Base-by-base conservation (phyloP, 2,329 filamentous ascomycete species). In the Corynespora cassiicola region DNA sequence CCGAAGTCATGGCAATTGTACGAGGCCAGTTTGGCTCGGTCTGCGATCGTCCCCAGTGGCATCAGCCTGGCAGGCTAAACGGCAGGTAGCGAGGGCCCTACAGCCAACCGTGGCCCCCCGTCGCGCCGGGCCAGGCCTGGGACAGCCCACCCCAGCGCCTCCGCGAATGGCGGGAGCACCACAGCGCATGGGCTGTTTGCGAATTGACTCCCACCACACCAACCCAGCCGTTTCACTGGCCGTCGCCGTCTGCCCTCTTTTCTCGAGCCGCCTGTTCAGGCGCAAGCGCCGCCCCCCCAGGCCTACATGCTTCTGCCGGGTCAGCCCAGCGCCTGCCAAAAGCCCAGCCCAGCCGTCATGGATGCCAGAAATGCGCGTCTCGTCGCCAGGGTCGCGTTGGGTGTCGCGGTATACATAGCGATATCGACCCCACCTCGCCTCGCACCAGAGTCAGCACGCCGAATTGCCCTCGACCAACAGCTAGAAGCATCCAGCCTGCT, bases 281-380 rank as follows among this genome's bases (percentile, higher is more conserved):
- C 59, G 61, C 63, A 66, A 65, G 63, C 65, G 65, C 65, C 61
- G 60, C 47, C 49, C 42, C 27, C 54, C n/a, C n/a, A 43, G 41
- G 50, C 54, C 51, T 58, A 49, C 52, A 59, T 55, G 53, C 48
- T 51, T 48, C 52, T 54, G 33, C 36, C 41, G 44, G 34, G 31
- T 39, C 42, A 50, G 48, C 51, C 52, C 45, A 51, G 42, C 42
- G 45, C 39, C 55, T 50, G 48, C 51, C 50, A 54, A 47, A 47
- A 55, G 47, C 52, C 51, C 46, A 41, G 46, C 54, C 50, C 48
- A 50, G 48, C 45, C 41, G 51, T 46, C 47, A 50, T 50, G 43
- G 48, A 31, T 42, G 46, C 40, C 31, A 34, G 36, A 37, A 42
- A n/a, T 54, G 45, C 56, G 50, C 52, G 52, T 54, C 52, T 51